Percentiles rank a stretch among this genome's conserved stretches.
phyloP scores from a whole-genome alignment of 768 basidiomycete genomes.

The Boletus pseudopeckii region DNA sequence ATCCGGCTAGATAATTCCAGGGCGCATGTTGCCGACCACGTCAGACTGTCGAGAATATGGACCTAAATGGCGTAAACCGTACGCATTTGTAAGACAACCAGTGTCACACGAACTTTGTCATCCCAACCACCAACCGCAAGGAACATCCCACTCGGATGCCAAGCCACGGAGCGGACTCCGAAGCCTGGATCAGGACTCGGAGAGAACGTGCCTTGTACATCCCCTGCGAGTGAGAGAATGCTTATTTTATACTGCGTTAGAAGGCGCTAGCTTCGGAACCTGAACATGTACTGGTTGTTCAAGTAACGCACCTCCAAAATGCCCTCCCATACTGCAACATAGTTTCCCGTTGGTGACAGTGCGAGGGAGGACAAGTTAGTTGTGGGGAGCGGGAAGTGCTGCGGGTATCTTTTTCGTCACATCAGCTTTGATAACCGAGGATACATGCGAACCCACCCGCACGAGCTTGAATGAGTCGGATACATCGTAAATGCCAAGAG shows the following conservation, averaged over 20 bases:
- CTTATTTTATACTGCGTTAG: slow-evolving; percentile 66
- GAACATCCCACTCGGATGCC: slow-evolving; percentile 86
- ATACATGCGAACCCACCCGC: slow-evolving; percentile 42
- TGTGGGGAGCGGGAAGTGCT: slow-evolving; percentile 87
- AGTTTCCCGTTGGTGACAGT: slow-evolving; percentile 72
- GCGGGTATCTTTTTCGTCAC: slow-evolving; percentile 15
- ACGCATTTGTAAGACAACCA: neutral
- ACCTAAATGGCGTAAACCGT: slow-evolving; percentile 44
- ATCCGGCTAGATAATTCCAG: slow-evolving; percentile 62
- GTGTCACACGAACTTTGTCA: slow-evolving; percentile 57
- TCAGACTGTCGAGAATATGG: slow-evolving; percentile 69
- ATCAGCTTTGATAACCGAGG: slow-evolving; percentile 13
- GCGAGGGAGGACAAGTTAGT: slow-evolving; percentile 65
- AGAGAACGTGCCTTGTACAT: slow-evolving; percentile 59
- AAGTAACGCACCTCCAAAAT: slow-evolving; percentile 65
- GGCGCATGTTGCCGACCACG: slow-evolving; percentile 65
- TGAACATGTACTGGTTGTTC: neutral
- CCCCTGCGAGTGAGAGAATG: slow-evolving; percentile 65
- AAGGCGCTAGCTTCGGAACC: neutral
- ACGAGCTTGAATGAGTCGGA: slow-evolving; percentile 66
- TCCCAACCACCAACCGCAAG: slow-evolving; percentile 86
- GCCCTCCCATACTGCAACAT: slow-evolving; percentile 81
- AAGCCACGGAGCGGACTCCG: slow-evolving; percentile 72
- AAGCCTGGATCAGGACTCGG: slow-evolving; percentile 79
- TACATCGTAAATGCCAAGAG: slow-evolving; percentile 79